phyloP scores from a whole-genome alignment of 2,329 filamentous ascomycete genomes.

The Aureobasidium lini region DNA sequence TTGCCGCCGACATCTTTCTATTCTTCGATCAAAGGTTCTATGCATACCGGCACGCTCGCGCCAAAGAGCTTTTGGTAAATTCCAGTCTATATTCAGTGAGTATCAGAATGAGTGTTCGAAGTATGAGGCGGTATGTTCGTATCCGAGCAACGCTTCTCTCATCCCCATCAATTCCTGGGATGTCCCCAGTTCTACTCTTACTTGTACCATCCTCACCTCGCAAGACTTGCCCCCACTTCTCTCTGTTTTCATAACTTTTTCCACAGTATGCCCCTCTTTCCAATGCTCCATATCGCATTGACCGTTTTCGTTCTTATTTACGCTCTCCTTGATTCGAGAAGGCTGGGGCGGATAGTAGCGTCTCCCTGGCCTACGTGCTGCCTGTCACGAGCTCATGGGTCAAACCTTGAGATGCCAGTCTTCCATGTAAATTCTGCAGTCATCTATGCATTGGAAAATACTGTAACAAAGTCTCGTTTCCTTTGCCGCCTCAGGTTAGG shows the following conservation, averaged over 20 bases:
- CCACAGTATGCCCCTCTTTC: not conserved
- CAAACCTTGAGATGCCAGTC: not conserved
- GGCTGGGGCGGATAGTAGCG: not conserved
- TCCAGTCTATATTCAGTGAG: not conserved
- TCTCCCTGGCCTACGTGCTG: not conserved
- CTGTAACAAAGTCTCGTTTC: not conserved
- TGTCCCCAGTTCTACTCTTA: not conserved
- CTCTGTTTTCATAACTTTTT: not conserved
- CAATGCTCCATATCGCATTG: conserved; percentile 2
- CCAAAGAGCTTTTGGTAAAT: not conserved
- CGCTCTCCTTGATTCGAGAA: not conserved
- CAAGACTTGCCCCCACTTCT: conserved; percentile 7
- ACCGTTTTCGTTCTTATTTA: not conserved
- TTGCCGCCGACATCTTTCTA: not conserved
- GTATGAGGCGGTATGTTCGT: not conserved
- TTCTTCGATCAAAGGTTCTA: not conserved
- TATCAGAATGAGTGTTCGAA: not conserved
- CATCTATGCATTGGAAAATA: not conserved
- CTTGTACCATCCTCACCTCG: not conserved
- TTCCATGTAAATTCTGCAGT: not conserved
- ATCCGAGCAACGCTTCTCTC: not conserved
- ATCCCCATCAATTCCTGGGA: not conserved
- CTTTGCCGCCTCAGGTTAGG: conserved; percentile 7
- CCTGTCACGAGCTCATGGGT: not conserved
- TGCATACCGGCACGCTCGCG: conserved; percentile 7